phyloP scores from a whole-genome alignment of 2,329 filamentous ascomycete genomes.

The Emmonsia crescens region DNA sequence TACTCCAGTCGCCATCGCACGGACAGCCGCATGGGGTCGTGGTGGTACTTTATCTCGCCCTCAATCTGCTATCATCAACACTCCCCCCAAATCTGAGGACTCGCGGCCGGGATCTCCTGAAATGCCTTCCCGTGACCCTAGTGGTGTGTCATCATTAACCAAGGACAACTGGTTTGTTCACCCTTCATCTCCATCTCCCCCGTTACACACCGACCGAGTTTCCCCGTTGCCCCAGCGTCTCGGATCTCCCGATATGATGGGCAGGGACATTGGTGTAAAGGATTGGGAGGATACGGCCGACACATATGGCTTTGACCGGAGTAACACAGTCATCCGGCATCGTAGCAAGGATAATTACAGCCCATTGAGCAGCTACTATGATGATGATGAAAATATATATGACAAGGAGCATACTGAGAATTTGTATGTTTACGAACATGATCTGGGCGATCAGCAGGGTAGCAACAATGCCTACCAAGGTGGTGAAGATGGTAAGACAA shows the following conservation, averaged over 20 bases:
- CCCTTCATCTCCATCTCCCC: conserved; percentile 24
- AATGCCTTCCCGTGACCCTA: conserved; percentile 24
- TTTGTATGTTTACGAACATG: conserved; percentile 21
- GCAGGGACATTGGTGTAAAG: conserved; percentile 14
- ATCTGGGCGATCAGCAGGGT: conserved; percentile 23
- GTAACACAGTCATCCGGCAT: conserved; percentile 23
- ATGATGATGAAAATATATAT: conserved; percentile 21
- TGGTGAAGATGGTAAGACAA: conserved; percentile 21
- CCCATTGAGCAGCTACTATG: conserved; percentile 24
- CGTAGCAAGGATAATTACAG: conserved; percentile 27
- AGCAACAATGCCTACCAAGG: conserved; percentile 26
- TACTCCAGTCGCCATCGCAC: conserved; percentile 21
- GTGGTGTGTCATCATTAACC: conserved; percentile 23
- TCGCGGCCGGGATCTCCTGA: conserved; percentile 14
- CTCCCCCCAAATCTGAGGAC: conserved; percentile 21
- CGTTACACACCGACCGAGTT: background rate
- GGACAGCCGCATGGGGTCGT: conserved; percentile 19
- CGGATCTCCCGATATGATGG: conserved; percentile 9
- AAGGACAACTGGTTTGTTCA: conserved; percentile 34
- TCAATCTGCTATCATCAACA: conserved; percentile 22
- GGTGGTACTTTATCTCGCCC: conserved; percentile 22
- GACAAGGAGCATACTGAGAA: conserved; percentile 10
- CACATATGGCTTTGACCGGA: conserved; percentile 9
- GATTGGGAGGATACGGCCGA: conserved; percentile 3
- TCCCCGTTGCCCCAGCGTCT: background rate